phyloP scores from a whole-genome alignment of 2,329 filamentous ascomycete genomes.

The Plectosphaerella cucumerina region DNA sequence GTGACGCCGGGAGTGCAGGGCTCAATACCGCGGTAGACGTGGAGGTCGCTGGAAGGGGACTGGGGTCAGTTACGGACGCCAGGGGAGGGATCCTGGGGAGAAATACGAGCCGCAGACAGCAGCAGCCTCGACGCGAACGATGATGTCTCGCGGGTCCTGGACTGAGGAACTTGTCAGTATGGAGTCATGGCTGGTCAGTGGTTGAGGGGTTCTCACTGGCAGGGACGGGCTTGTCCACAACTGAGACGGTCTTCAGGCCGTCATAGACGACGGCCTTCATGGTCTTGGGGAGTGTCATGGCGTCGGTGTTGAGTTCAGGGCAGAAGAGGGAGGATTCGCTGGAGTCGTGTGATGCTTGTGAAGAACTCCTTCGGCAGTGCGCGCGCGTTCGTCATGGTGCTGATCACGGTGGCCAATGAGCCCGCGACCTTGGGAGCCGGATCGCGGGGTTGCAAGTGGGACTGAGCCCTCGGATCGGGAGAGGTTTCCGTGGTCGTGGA shows the following conservation, averaged over 20 bases:
- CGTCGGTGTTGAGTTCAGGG: no score
- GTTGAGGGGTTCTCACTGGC: constrained; percentile 22
- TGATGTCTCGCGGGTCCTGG: constrained; percentile 65
- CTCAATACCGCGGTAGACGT: constrained; percentile 81
- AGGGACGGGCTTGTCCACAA: constrained; percentile 78
- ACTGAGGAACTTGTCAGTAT: constrained; percentile 37
- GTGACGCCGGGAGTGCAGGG: constrained; percentile 59
- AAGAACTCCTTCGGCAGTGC: no score
- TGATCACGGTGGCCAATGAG: no score
- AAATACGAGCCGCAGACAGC: constrained; percentile 82
- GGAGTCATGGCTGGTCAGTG: constrained; percentile 21
- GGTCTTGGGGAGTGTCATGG: constrained; percentile 26
- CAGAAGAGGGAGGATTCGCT: no score
- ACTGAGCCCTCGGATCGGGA: no score
- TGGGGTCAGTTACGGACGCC: no score
- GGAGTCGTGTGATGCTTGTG: no score
- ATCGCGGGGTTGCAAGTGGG: no score
- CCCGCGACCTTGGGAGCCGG: no score
- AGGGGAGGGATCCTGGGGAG: not conserved
- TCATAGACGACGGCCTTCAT: constrained; percentile 92
- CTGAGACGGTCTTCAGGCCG: constrained; percentile 65
- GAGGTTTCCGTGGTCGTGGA: no score
- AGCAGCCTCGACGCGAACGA: constrained; percentile 77
- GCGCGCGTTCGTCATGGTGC: no score
- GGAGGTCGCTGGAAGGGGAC: constrained; percentile 61